A percentile compares a stretch with the other conserved stretches of the same genome.
Evolutionary conservation across 331 rosid genomes (phyloP).

Genomic region (Rhamnella rubrinervis): DNA sequence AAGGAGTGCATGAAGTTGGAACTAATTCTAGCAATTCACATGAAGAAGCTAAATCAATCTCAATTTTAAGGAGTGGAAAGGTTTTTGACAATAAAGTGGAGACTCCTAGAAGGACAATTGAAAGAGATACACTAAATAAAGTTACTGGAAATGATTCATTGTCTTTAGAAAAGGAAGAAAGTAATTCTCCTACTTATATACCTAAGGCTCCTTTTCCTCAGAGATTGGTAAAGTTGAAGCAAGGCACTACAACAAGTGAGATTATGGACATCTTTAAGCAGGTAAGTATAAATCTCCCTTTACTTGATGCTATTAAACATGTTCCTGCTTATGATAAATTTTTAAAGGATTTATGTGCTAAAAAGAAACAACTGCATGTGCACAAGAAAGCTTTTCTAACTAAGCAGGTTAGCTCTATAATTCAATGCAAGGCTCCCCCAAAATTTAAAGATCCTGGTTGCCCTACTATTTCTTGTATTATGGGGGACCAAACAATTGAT

Average conservation of each 20-base stretch:
- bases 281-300: not conserved
- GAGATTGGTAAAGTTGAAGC: not conserved
- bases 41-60: too few species aligned
- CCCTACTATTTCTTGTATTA: not conserved
- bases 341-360: constrained; percentile 1
- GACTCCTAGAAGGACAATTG: too few species aligned
- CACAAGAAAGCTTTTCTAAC: not conserved
- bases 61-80: too few species aligned
- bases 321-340: not conserved
- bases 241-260: not conserved
- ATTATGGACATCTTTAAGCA: not conserved
- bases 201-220: not conserved
- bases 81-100: too few species aligned
- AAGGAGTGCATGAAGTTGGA: too few species aligned
- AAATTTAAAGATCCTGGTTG: not conserved
- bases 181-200: not conserved
- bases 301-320: constrained; percentile 2
- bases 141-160: too few species aligned
- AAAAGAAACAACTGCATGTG: not conserved
- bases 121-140: too few species aligned
- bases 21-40: too few species aligned
- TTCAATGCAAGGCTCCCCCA: not conserved
- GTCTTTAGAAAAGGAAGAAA: too few species aligned
- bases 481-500: not conserved
- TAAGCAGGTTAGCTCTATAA: not conserved